Percentiles rank a stretch among this genome's conserved stretches.
Evolutionary conservation across 805 yeast species (phyloP).

Genomic region (Candida nonsorbophila): DNA sequence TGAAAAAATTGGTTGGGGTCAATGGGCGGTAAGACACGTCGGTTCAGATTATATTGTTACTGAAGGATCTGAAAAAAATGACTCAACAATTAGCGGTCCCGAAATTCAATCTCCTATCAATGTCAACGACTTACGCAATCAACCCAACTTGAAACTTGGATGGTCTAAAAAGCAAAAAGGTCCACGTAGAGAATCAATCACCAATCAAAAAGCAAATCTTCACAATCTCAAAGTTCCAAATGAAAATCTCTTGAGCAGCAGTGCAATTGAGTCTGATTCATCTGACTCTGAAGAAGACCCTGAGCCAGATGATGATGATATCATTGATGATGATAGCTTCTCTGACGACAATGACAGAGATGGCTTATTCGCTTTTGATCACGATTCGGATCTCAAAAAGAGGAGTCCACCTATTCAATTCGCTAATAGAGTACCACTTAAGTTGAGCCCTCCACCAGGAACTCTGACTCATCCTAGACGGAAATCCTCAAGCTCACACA

Average conservation of each 20-base stretch:
- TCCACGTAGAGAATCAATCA: conserved; percentile 47
- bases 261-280: conserved; percentile 25
- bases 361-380: conserved; percentile 12
- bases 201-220: conserved; percentile 38
- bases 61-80: conserved; percentile 31
- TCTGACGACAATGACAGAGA: conserved; percentile 18
- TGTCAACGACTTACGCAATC: conserved; percentile 29
- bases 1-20: conserved; percentile 97
- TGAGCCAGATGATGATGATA: conserved; percentile 21
- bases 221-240: conserved; percentile 45
- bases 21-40: conserved; percentile 76
- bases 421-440: conserved; percentile 39
- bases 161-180: conserved; percentile 32
- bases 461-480: conserved; percentile 21
- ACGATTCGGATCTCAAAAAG: conserved; percentile 9
- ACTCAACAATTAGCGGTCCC: conserved; percentile 12
- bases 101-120: conserved; percentile 14
- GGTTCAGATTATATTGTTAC: conserved; percentile 43
- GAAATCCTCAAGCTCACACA: conserved; percentile 22
- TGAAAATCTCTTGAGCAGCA: conserved; percentile 18
- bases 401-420: conserved; percentile 32
- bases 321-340: conserved; percentile 24
- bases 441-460: conserved; percentile 32
- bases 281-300: conserved; percentile 24
- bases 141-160: conserved; percentile 29